These are phyloP conservation scores for Lentinus tigrinus DNA, from an alignment of 768 basidiomycete genomes.

Conservation along the genomic window DNA sequence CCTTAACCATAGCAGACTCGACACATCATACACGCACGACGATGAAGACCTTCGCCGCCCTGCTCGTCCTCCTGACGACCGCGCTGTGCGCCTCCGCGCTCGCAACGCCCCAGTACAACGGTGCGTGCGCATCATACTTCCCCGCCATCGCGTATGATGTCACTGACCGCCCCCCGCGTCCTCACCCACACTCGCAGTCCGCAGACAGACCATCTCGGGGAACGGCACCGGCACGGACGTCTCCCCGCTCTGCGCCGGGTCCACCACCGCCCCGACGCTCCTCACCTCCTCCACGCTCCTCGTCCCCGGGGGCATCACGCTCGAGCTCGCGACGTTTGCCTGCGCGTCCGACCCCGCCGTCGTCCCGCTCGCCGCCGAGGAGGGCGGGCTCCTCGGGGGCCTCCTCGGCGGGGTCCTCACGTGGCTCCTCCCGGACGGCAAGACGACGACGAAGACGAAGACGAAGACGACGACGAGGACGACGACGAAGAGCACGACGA, in stretches of 20 bases:
- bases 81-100: slow-evolving; percentile 4
- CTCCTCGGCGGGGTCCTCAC: slow-evolving; percentile 11
- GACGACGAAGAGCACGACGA: background rate
- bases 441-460: background rate
- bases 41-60: slow-evolving; percentile 9
- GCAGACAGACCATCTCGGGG: background rate
- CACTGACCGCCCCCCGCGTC: background rate
- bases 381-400: slow-evolving; percentile 4
- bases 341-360: background rate
- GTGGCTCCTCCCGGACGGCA: slow-evolving; percentile 8
- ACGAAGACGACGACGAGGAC: background rate
- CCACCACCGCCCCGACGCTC: background rate
- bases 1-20: background rate
- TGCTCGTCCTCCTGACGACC: slow-evolving; percentile 6
- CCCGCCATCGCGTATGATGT: background rate
- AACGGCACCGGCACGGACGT: background rate
- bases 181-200: slow-evolving; percentile 1
- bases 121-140: background rate
- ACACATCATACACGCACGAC: no score
- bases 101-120: slow-evolving; percentile 1
- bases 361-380: background rate
- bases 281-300: background rate
- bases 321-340: slow-evolving; percentile 12
- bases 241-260: background rate
- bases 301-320: background rate